Evolutionary conservation across 441 rosid genomes (phyloP), one percentile per base, ranked within the genome.

Genomic region (Croton laevigatus): DNA sequence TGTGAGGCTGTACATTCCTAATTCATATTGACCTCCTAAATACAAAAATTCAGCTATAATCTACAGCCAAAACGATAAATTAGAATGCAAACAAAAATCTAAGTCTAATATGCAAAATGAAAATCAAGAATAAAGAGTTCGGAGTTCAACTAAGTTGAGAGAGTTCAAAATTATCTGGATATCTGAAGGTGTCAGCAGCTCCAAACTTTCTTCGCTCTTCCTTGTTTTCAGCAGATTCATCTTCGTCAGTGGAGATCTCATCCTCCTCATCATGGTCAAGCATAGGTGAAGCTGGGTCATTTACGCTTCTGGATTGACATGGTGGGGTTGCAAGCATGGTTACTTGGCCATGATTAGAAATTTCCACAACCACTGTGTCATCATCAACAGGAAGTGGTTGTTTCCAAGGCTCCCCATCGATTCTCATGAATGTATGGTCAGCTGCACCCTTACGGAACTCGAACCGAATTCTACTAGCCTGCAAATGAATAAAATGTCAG

Each of bases 381-480:
- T 87, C 92, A 67, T 84, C 88, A 5, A 79, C 75, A 32, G 98
- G 99, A 23, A 91, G 80, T 48, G 99, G 99, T 70, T 95, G 98
- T 81, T 93, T 93, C 99, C 97, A 93, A 0, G 99, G 98, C 73
- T 95, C 98, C 70, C 97, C 99, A 75, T 95, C 99, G 38, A 95
- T 91, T 64, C 99, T 91, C 98, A 93, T 95, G 81, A 60, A 95
- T 66, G 99, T 87, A 78, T 89, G 85, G 69, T 86, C 91, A 1
- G 92, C 81, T 14, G 89, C 91, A 40, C 95, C 98, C 81, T 83
- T 91, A 68, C 61, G 87, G 71, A 95, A 91, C 82, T 95, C 93
- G 2, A 95, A 93, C 40, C 93, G 87, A 59, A 95, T 81, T 58
- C 98, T 81, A 65, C 71, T 80, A 65, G 98, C 95, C 99, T 93